Base-by-base conservation (phyloP, 2,329 filamentous ascomycete genomes). In the Sordariomycetes sp. region DNA sequence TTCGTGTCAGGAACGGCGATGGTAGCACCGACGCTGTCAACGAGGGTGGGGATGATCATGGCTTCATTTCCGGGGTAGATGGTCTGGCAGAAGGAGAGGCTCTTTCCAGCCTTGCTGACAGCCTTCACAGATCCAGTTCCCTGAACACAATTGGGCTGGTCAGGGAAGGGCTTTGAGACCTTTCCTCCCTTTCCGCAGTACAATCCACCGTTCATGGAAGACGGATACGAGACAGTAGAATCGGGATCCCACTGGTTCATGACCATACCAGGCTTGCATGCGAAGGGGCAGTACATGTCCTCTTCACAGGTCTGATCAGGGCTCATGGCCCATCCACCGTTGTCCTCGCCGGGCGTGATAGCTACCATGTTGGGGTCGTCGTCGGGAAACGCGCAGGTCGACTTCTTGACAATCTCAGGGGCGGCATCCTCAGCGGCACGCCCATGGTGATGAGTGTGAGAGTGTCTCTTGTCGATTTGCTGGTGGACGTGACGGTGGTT, bases 291-390 rank as follows among this genome's bases (percentile, higher is more conserved):
- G 57, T 81, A 87, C 43, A 55, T 72, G 38, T 76, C 81, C 5
- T 75, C 70, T 38, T 63, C 64, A 55, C 84, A 88, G 35, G 70
- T 54, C 51, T 82, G 72, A 54, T 88, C 78, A 4, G 83, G 82
- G 47, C 79, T 82, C 74, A 88, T 78, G 27, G 83, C 84, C 78
- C 83, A 90, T 40, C 84, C 84, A 32, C 66, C 79, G 59, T 90
- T 90, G 52, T 61, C 51, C 28, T 55, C 53, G 34, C 62, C 63
- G 5, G 81, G 81, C 8, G 81, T 83, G 34, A 90, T 68, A 11
- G 73, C 55, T 29, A 86, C 72, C 48, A 88, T 59, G 34, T 81
- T 79, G 20, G 72, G 68, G 48, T 82, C 39, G 21, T 65, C 61
- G 9, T 46, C 50, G 16, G 84, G 83, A 47, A 88, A 82, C 35